These are phyloP conservation scores for Irpex sp. DNA, from an alignment of 1,284 basidiomycete genomes.

Conservation along the genomic window DNA sequence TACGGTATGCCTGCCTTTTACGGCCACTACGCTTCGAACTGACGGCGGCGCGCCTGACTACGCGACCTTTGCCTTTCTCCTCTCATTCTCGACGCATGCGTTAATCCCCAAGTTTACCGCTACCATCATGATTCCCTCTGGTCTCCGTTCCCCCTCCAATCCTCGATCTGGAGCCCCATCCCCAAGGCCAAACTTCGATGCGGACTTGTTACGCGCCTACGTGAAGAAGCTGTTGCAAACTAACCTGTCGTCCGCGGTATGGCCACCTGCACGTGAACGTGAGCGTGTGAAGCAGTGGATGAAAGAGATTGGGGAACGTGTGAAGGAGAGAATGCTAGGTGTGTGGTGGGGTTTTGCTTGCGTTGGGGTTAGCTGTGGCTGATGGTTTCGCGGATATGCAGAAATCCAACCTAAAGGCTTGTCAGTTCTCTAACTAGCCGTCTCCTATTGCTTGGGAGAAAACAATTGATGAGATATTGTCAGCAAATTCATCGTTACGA, in stretches of 20 bases:
- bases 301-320: slow-evolving; percentile 73
- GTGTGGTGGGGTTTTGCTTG: slow-evolving; percentile 13
- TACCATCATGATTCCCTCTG: slow-evolving; percentile 33
- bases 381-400: slow-evolving; percentile 14
- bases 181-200: slow-evolving; percentile 61
- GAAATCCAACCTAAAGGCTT: slow-evolving; percentile 74
- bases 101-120: slow-evolving; percentile 1
- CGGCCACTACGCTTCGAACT: neutral
- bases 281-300: slow-evolving; percentile 70
- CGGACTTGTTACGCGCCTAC: slow-evolving; percentile 65
- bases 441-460: neutral
- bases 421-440: slow-evolving; percentile 42
- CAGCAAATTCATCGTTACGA: slow-evolving; percentile 80
- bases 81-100: neutral
- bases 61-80: slow-evolving; percentile 37
- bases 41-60: neutral
- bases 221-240: slow-evolving; percentile 72
- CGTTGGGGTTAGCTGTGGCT: slow-evolving; percentile 8
- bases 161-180: slow-evolving; percentile 51
- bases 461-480: neutral
- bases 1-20: slow-evolving; percentile 3
- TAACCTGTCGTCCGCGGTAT: slow-evolving; percentile 56
- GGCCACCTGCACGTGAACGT: slow-evolving; percentile 61
- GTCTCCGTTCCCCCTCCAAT: slow-evolving; percentile 44
- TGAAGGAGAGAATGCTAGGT: slow-evolving; percentile 75